Percentiles rank a stretch among this genome's conserved stretches.
Evolutionary conservation across 768 basidiomycete genomes (phyloP).

Genomic region (Psilocybe cyanescens): DNA sequence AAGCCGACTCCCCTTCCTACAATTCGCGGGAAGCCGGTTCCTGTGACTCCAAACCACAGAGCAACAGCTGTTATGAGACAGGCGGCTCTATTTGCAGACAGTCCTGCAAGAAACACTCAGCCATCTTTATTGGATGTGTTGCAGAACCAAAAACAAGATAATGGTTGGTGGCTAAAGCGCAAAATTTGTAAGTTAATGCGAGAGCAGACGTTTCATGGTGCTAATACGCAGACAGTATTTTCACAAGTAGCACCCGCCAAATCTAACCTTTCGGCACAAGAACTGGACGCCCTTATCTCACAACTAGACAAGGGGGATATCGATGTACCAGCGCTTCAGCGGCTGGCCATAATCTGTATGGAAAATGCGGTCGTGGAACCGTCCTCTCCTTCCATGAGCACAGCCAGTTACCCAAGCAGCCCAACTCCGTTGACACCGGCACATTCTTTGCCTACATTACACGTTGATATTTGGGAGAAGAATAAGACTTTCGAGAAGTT

Average conservation of each 20-base stretch:
- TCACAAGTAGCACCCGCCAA: slow-evolving; percentile 51
- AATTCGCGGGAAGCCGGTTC: slow-evolving; percentile 37
- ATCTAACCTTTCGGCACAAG: slow-evolving; percentile 39
- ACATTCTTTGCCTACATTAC: slow-evolving; percentile 45
- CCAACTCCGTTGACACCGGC: slow-evolving; percentile 58
- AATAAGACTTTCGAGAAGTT: slow-evolving; percentile 72
- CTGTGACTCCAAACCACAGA: slow-evolving; percentile 69
- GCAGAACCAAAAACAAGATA: slow-evolving; percentile 68
- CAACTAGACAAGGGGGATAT: slow-evolving; percentile 57
- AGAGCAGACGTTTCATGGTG: not conserved
- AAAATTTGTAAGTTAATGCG: slow-evolving; percentile 58
- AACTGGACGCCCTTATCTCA: slow-evolving; percentile 56
- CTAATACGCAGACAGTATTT: slow-evolving; percentile 40
- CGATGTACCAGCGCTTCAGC: slow-evolving; percentile 61
- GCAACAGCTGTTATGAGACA: slow-evolving; percentile 65
- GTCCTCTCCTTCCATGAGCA: slow-evolving; percentile 56
- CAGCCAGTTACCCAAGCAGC: slow-evolving; percentile 53
- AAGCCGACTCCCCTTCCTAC: slow-evolving; percentile 40
- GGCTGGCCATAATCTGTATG: slow-evolving; percentile 65
- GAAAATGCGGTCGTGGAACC: slow-evolving; percentile 55
- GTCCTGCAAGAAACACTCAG: slow-evolving; percentile 60
- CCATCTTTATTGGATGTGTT: slow-evolving; percentile 72
- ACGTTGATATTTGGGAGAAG: slow-evolving; percentile 71
- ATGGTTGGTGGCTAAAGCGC: slow-evolving; percentile 85
- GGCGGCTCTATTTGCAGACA: slow-evolving; percentile 82